A percentile compares a stretch with the other conserved stretches of the same genome.
phyloP scores from a whole-genome alignment of 148 eudicot genomes.

The Fagopyrum tataricum region DNA sequence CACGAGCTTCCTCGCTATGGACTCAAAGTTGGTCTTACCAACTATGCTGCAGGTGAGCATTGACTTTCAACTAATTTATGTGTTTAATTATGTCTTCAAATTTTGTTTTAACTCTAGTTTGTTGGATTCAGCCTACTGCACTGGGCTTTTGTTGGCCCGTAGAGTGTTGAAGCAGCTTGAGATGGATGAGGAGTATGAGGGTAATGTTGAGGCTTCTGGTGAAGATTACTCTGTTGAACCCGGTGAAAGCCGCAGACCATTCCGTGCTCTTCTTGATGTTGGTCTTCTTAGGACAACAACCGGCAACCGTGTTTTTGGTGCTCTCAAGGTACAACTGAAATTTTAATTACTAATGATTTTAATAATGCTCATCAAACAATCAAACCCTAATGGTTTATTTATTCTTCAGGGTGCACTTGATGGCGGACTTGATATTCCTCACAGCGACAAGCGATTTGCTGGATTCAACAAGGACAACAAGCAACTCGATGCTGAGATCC shows the following conservation, averaged over 20 bases:
- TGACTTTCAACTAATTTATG: background rate
- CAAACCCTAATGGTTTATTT: background rate
- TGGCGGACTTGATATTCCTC: conserved; percentile 70
- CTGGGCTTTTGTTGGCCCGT: conserved; percentile 69
- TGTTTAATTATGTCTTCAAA: background rate
- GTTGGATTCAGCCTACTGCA: conserved; percentile 47
- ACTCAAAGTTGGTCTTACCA: conserved; percentile 66
- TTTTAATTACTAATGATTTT: background rate
- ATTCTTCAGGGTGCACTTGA: conserved; percentile 58
- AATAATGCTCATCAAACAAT: too few species aligned
- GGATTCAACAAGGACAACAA: conserved; percentile 63
- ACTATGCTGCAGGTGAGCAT: conserved; percentile 62
- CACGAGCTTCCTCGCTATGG: conserved; percentile 77
- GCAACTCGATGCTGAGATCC: conserved; percentile 65
- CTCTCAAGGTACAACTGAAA: conserved; percentile 49
- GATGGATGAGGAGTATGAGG: conserved; percentile 67
- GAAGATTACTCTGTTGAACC: conserved; percentile 88
- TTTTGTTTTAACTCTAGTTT: background rate
- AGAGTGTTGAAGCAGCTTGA: conserved; percentile 61
- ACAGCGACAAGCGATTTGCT: conserved; percentile 77
- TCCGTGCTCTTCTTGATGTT: conserved; percentile 87
- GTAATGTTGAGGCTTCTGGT: conserved; percentile 78
- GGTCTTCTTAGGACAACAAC: conserved; percentile 72
- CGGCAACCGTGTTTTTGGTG: conserved; percentile 85
- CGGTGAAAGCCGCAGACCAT: conserved; percentile 64